These are phyloP conservation scores for Macrolepiota dolichaula DNA, from an alignment of 768 basidiomycete genomes.

Conservation along the genomic window DNA sequence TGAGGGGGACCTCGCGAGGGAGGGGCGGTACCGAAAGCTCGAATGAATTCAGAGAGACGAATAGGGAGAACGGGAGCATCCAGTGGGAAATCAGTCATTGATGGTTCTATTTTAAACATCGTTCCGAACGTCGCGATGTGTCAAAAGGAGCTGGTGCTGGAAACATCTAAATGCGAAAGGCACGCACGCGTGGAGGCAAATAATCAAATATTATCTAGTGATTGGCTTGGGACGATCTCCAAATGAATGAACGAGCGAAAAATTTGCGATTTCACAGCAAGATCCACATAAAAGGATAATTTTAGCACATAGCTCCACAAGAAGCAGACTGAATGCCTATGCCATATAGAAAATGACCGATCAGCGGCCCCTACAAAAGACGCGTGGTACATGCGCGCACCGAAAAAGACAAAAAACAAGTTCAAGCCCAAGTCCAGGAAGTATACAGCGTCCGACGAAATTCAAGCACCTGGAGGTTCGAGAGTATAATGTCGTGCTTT, in stretches of 20 bases:
- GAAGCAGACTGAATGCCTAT: not conserved
- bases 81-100: not conserved
- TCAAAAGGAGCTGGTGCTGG: not conserved
- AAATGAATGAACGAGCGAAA: not conserved
- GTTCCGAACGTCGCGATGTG: not conserved
- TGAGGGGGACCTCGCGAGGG: not conserved
- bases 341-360: not conserved
- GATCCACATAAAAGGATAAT: not conserved
- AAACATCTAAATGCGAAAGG: not conserved
- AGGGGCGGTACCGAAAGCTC: not conserved
- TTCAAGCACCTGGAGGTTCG: no score
- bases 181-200: not conserved
- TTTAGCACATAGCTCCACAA: not conserved
- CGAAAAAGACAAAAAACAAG: no score
- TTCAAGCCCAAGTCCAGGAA: no score
- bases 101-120: not conserved
- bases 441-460: no score
- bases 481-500: no score
- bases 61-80: not conserved
- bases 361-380: not conserved
- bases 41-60: not conserved
- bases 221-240: not conserved
- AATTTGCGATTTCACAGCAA: not conserved
- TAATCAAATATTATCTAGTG: not conserved
- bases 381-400: no score